A percentile compares a stretch with the other conserved stretches of the same genome.
phyloP scores from a whole-genome alignment of 2,329 filamentous ascomycete species.

The Pyrenochaeta sp. region DNA sequence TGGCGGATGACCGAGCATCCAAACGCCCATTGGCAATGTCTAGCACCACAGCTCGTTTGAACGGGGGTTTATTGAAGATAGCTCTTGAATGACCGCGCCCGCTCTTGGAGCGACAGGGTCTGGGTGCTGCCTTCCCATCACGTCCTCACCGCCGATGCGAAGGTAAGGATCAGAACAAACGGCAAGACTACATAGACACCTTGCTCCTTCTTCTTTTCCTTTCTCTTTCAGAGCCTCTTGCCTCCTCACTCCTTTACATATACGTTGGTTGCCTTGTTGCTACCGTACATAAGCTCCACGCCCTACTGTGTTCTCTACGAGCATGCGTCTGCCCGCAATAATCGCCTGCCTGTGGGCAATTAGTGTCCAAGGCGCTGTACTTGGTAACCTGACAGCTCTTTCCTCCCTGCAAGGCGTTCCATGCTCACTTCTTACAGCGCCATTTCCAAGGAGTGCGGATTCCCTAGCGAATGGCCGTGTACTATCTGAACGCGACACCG shows the following conservation, averaged over 20 bases:
- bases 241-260: conserved; percentile 14
- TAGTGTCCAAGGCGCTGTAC: conserved; percentile 29
- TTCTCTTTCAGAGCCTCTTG: conserved; percentile 10
- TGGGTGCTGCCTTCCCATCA: conserved; percentile 12
- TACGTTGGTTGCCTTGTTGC: conserved; percentile 3
- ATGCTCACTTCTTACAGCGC: conserved; percentile 20
- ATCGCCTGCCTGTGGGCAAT: conserved; percentile 42
- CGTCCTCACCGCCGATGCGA: conserved; percentile 9
- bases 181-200: conserved; percentile 17
- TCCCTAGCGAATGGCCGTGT: conserved; percentile 1
- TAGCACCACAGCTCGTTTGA: conserved; percentile 23
- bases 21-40: conserved; percentile 13
- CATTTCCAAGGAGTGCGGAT: conserved; percentile 11
- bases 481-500: conserved; percentile 4
- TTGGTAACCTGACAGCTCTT: conserved; percentile 16
- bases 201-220: conserved; percentile 3
- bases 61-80: conserved; percentile 12
- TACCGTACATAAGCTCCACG: conserved; percentile 5
- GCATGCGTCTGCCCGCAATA: conserved; percentile 36
- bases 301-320: conserved; percentile 8
- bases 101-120: conserved; percentile 5
- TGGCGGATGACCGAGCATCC: conserved; percentile 32
- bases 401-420: background rate
- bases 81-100: conserved; percentile 21
- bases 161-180: conserved; percentile 5